Percentiles rank a stretch among this genome's conserved stretches.
Evolutionary conservation across 2,329 filamentous ascomycete species (phyloP).

Genomic region (Diaporthe sp.): DNA sequence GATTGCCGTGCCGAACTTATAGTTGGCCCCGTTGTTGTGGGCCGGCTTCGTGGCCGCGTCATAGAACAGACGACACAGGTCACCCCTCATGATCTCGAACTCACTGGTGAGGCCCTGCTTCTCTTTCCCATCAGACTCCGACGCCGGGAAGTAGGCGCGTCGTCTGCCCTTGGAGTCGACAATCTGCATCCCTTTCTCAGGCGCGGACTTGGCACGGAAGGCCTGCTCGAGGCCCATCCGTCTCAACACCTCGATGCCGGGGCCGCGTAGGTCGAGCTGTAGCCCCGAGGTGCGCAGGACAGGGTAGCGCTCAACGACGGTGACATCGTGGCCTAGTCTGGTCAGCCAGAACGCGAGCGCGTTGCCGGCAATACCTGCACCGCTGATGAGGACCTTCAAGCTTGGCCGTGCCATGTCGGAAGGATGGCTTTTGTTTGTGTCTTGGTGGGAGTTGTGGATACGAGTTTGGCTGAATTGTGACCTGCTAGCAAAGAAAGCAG

Average conservation of each 20-base stretch:
- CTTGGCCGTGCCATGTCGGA: constrained; percentile 38
- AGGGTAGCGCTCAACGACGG: constrained; percentile 57
- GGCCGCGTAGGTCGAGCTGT: constrained; percentile 67
- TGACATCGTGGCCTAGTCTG: constrained; percentile 54
- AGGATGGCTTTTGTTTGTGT: neutral
- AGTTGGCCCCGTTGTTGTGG: constrained; percentile 46
- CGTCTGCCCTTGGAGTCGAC: constrained; percentile 55
- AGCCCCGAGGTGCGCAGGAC: constrained; percentile 62
- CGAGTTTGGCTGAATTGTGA: neutral
- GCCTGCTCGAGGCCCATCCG: constrained; percentile 64
- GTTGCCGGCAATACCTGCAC: constrained; percentile 54
- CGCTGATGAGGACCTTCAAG: constrained; percentile 54
- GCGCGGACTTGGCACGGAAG: constrained; percentile 34
- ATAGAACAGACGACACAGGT: constrained; percentile 65
- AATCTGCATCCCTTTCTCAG: constrained; percentile 53
- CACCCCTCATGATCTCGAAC: constrained; percentile 72
- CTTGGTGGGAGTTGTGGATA: neutral
- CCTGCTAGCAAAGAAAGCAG: neutral
- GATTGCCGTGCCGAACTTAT: constrained; percentile 48
- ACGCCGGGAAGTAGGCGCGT: constrained; percentile 57
- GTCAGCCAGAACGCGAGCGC: constrained; percentile 65
- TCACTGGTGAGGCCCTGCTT: constrained; percentile 65
- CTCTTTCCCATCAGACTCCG: constrained; percentile 55
- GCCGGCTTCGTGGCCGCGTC: constrained; percentile 47
- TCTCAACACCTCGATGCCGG: constrained; percentile 63